Conservation (phyloP, 257 asterid genomes). For the Jacaranda mimosifolia region DNA sequence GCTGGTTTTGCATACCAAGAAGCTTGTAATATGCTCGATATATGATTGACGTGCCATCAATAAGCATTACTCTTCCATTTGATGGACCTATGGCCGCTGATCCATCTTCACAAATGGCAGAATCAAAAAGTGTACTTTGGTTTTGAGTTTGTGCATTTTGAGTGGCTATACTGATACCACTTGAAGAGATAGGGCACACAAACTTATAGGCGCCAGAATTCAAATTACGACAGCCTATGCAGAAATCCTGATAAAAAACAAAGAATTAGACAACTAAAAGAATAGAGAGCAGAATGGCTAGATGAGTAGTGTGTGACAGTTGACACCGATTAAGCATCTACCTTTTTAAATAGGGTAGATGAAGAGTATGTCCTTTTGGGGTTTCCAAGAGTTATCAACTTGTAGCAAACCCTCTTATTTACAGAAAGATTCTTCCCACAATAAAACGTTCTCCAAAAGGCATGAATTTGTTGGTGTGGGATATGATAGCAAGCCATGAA, state of each 20-base stretch:
- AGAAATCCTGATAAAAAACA: slow-evolving; percentile 47
- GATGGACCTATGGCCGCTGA: slow-evolving; percentile 46
- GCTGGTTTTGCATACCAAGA: slow-evolving; percentile 63
- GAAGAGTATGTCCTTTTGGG: slow-evolving; percentile 46
- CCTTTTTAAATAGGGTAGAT: slow-evolving; percentile 46
- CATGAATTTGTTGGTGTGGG: slow-evolving; percentile 49
- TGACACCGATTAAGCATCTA: slow-evolving; percentile 20
- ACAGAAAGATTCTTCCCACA: slow-evolving; percentile 42
- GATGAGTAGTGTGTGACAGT: background rate
- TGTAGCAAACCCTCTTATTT: slow-evolving; percentile 34
- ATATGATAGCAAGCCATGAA: slow-evolving; percentile 68
- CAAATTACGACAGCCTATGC: slow-evolving; percentile 43
- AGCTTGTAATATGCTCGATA: slow-evolving; percentile 93
- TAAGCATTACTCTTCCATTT: slow-evolving; percentile 89
- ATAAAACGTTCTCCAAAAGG: slow-evolving; percentile 52
- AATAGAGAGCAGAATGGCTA: slow-evolving; percentile 1
- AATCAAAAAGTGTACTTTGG: slow-evolving; percentile 43
- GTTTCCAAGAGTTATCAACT: slow-evolving; percentile 31
- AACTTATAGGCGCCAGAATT: slow-evolving; percentile 42
- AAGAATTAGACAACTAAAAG: slow-evolving; percentile 13
- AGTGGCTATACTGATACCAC: slow-evolving; percentile 42
- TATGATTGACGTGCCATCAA: slow-evolving; percentile 90
- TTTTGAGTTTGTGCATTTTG: slow-evolving; percentile 47
- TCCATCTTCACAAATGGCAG: slow-evolving; percentile 47
- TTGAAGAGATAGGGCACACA: slow-evolving; percentile 40